Conservation (phyloP, 306 rosid species). For the Coriaria nepalensis region DNA sequence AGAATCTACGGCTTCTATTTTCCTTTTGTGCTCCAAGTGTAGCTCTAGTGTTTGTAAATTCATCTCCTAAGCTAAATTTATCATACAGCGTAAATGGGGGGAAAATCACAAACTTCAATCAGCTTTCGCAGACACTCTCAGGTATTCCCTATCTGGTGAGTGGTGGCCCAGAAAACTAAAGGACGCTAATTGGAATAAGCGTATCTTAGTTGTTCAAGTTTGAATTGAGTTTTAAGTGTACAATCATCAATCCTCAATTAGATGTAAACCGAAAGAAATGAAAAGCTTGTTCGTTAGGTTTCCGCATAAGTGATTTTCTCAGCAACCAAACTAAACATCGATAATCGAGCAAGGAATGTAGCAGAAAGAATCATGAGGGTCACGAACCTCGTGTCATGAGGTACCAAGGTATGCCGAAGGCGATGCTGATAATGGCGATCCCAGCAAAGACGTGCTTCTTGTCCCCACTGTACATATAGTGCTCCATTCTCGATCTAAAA, state of each 20-base stretch:
- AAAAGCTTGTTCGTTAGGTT: not conserved
- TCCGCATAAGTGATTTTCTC: constrained; percentile 1
- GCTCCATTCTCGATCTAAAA: constrained; percentile 52
- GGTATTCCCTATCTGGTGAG: too few relatives aligned
- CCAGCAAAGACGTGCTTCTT: constrained; percentile 76
- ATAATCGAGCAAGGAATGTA: not conserved
- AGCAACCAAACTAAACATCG: constrained; percentile 1
- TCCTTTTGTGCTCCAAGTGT: too few relatives aligned
- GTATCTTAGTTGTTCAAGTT: too few relatives aligned
- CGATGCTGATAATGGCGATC: constrained; percentile 46
- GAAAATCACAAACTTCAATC: too few relatives aligned
- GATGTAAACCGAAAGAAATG: not conserved
- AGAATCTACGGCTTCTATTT: too few relatives aligned
- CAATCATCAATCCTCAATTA: not conserved
- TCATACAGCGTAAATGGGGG: too few relatives aligned
- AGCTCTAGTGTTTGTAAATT: too few relatives aligned
- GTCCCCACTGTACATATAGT: constrained; percentile 64
- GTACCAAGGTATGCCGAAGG: constrained; percentile 63
- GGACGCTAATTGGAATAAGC: too few relatives aligned
- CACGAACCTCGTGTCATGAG: constrained; percentile 49
- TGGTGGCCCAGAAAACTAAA: too few relatives aligned
- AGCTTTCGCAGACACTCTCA: too few relatives aligned
- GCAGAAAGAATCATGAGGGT: not conserved
- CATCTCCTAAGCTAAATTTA: too few relatives aligned
- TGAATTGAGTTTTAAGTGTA: too few relatives aligned